These are phyloP conservation scores for Hanseniaspora hatyaiensis DNA, from an alignment of 805 yeast genomes.

Conservation along the genomic window DNA sequence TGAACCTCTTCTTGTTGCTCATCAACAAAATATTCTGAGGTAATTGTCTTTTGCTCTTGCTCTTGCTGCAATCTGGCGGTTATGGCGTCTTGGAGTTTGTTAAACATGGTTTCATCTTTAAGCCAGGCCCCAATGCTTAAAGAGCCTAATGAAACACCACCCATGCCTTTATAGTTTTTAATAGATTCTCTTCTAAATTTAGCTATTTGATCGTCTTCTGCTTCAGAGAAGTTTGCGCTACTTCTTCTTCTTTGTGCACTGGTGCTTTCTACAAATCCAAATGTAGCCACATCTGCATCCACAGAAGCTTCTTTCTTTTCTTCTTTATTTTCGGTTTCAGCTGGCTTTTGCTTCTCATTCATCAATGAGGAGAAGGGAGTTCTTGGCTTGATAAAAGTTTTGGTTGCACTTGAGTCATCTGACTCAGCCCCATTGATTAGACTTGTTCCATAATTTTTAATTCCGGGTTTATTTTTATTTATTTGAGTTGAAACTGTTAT, in stretches of 20 bases:
- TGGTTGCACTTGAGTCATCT: conserved; percentile 5
- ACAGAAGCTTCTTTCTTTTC: too few species aligned
- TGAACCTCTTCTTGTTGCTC: conserved; percentile 15
- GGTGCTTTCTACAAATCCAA: neutral
- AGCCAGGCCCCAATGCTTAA: conserved; percentile 92
- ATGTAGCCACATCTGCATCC: too few species aligned
- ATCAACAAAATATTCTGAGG: conserved; percentile 16
- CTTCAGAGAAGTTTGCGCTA: conserved; percentile 1
- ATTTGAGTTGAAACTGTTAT: conserved; percentile 2
- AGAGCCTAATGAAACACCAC: conserved; percentile 96
- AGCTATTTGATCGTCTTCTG: conserved; percentile 19
- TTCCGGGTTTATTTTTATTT: neutral
- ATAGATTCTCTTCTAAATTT: conserved; percentile 75
- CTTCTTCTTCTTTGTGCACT: neutral
- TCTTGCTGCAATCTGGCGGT: conserved; percentile 18
- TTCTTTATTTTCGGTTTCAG: neutral
- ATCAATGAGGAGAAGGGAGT: neutral
- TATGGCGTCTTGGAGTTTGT: conserved; percentile 19
- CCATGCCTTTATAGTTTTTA: conserved; percentile 95
- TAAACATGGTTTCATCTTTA: conserved; percentile 78
- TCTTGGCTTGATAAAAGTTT: neutral
- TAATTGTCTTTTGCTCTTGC: neutral
- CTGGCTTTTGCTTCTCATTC: neutral
- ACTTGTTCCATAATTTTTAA: neutral
- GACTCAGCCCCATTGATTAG: neutral